A percentile compares a stretch with the other conserved stretches of the same genome.
These are phyloP conservation scores for Magnolia changhungtana DNA, from an alignment of 164 flowering plant species.

Conservation along the genomic window DNA sequence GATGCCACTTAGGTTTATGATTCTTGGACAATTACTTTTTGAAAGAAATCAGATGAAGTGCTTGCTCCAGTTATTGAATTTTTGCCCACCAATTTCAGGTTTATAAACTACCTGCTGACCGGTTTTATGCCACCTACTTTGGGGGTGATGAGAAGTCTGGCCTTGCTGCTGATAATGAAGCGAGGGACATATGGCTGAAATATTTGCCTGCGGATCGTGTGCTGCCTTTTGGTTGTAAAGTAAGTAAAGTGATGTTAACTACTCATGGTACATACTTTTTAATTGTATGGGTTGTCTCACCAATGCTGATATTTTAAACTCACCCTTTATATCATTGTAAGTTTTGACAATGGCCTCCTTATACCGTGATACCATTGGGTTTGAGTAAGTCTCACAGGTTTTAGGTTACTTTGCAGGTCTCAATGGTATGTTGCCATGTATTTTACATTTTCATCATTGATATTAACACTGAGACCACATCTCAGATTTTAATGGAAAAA, in stretches of 20 bases:
- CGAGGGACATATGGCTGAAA: constrained; percentile 75
- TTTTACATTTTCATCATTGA: no score
- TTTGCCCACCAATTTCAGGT: constrained; percentile 41
- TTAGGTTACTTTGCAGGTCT: no score
- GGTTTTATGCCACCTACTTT: constrained; percentile 94
- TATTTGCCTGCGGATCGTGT: constrained; percentile 74
- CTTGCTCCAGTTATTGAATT: neutral
- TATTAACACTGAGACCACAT: no score
- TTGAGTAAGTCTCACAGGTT: neutral
- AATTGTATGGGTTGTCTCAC: neutral
- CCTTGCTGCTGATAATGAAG: constrained; percentile 83
- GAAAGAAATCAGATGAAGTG: neutral
- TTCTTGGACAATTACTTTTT: neutral
- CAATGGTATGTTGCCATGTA: no score
- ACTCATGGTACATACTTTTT: neutral
- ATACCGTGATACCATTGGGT: neutral
- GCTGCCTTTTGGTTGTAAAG: constrained; percentile 95
- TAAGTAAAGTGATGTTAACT: constrained; percentile 25
- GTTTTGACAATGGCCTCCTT: neutral
- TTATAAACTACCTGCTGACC: constrained; percentile 66
- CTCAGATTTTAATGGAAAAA: no score
- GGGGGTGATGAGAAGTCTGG: constrained; percentile 93
- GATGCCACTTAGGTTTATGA: neutral
- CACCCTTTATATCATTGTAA: neutral
- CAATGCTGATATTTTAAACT: neutral